Percentiles rank a stretch among this genome's conserved stretches.
These are phyloP conservation scores for Fusarium praegraminearum DNA, from an alignment of 2,329 filamentous ascomycete species.

Conservation along the genomic window DNA sequence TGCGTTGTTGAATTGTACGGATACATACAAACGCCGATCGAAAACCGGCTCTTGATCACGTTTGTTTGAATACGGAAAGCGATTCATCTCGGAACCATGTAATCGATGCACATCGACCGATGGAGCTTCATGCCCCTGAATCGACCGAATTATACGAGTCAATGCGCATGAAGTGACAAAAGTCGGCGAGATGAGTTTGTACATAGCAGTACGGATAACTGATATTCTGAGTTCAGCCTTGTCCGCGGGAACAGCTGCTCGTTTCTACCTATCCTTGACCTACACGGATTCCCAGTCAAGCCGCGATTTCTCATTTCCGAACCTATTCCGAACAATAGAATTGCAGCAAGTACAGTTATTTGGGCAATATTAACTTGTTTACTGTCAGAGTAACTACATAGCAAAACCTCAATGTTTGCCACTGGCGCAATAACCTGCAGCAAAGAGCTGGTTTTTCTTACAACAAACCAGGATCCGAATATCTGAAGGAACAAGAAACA, in stretches of 20 bases:
- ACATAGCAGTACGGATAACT: background rate
- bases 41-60: constrained; percentile 48
- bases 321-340: constrained; percentile 2
- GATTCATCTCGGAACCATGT: constrained; percentile 44
- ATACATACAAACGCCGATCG: constrained; percentile 49
- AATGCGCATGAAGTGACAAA: constrained; percentile 39
- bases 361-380: background rate
- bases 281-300: background rate
- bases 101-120: constrained; percentile 39
- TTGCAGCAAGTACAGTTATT: background rate
- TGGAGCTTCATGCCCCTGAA: constrained; percentile 29
- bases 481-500: constrained; percentile 41
- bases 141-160: constrained; percentile 38
- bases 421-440: constrained; percentile 5
- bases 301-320: constrained; percentile 12
- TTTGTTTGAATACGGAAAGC: constrained; percentile 40
- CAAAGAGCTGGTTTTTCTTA: constrained; percentile 12
- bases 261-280: constrained; percentile 17
- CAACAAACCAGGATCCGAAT: constrained; percentile 16
- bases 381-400: background rate
- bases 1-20: constrained; percentile 33
- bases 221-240: constrained; percentile 32
- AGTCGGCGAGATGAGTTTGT: constrained; percentile 35
- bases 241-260: constrained; percentile 8
- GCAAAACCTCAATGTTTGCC: constrained; percentile 3